These are phyloP conservation scores for Phytophthora nicotianae DNA, from an alignment of 352 stramenopile species.

Conservation along the genomic window DNA sequence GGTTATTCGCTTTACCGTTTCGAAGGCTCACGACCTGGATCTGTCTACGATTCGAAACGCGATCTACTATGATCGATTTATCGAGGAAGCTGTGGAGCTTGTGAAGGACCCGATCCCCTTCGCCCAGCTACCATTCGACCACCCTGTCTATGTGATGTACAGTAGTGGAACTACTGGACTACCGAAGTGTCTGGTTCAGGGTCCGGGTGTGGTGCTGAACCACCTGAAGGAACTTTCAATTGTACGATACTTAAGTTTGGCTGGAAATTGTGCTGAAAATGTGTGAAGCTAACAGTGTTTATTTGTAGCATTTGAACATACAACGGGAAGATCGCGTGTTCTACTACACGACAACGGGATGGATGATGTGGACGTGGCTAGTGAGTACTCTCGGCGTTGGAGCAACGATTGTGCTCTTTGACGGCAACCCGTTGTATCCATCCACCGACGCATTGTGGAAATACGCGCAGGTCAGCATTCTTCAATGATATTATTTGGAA, in stretches of 20 bases:
- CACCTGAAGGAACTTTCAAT: constrained; percentile 84
- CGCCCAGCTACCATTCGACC: constrained; percentile 80
- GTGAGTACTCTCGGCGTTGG: constrained; percentile 71
- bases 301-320: constrained; percentile 65
- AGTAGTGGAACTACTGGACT: constrained; percentile 86
- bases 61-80: constrained; percentile 62
- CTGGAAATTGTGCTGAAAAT: background rate
- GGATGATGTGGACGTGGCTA: constrained; percentile 93
- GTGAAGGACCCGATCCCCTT: constrained; percentile 56
- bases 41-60: constrained; percentile 59
- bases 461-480: constrained; percentile 45
- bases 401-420: constrained; percentile 78
- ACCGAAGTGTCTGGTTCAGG: constrained; percentile 89
- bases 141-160: constrained; percentile 91
- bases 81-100: constrained; percentile 26
- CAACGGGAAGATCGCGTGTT: constrained; percentile 70
- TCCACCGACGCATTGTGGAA: constrained; percentile 60
- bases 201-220: constrained; percentile 74
- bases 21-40: constrained; percentile 57
- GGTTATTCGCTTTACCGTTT: constrained; percentile 68
- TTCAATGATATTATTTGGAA: background rate
- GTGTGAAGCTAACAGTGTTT: background rate
- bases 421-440: constrained; percentile 78
- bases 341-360: constrained; percentile 84
- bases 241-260: constrained; percentile 38